Percentiles rank a stretch among this genome's conserved stretches.
phyloP scores from a whole-genome alignment of 1,284 basidiomycete genomes.

The Thelephora terrestris region DNA sequence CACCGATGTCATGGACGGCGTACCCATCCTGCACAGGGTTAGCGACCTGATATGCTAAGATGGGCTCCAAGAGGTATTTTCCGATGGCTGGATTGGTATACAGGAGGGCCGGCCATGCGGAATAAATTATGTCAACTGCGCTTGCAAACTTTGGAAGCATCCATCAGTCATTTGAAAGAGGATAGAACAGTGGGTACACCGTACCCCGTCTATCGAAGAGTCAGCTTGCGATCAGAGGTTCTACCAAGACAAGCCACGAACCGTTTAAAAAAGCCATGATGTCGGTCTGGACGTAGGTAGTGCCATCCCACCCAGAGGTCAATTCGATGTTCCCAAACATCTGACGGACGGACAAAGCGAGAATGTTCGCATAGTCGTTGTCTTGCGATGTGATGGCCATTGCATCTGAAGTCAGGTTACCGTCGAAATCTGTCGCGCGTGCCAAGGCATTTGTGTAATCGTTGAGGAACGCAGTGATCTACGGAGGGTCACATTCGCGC shows the following conservation, averaged over 20 bases:
- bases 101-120: slow-evolving; percentile 35
- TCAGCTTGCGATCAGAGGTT: slow-evolving; percentile 4
- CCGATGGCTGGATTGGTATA: slow-evolving; percentile 35
- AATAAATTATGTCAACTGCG: slow-evolving; percentile 39
- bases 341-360: slow-evolving; percentile 32
- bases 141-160: slow-evolving; percentile 23
- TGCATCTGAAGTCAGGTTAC: slow-evolving; percentile 14
- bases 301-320: slow-evolving; percentile 24
- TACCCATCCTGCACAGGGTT: slow-evolving; percentile 19
- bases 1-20: slow-evolving; percentile 34
- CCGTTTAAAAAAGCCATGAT: slow-evolving; percentile 41
- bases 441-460: slow-evolving; percentile 15
- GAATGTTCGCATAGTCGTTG: slow-evolving; percentile 29
- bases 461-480: slow-evolving; percentile 20
- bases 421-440: slow-evolving; percentile 17
- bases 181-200: slow-evolving; percentile 1
- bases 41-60: slow-evolving; percentile 32
- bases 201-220: slow-evolving; percentile 10
- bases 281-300: slow-evolving; percentile 25
- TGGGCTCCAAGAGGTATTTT: slow-evolving; percentile 31
- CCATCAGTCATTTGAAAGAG: neutral
- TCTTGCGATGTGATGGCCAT: slow-evolving; percentile 9
- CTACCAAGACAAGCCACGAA: slow-evolving; percentile 20
- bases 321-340: slow-evolving; percentile 30
- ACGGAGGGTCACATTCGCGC: neutral